Percentiles rank a stretch among this genome's conserved stretches.
phyloP scores from a whole-genome alignment of 768 basidiomycete genomes.

The Auriscalpium orientale region DNA sequence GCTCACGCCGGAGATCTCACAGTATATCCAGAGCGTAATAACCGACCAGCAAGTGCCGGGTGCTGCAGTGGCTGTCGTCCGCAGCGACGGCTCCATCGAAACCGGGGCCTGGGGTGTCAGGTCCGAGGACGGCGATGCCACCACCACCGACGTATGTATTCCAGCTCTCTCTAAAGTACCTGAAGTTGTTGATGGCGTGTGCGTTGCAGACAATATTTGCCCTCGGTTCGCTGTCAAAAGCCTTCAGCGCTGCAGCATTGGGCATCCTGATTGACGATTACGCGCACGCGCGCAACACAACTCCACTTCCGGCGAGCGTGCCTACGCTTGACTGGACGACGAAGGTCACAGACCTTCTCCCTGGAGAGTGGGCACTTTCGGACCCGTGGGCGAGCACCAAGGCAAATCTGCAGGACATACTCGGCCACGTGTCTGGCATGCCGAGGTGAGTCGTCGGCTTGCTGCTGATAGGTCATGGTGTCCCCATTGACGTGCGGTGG shows the following conservation, averaged over 20 bases:
- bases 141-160: not conserved
- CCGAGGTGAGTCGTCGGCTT: slow-evolving; percentile 20
- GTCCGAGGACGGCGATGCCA: not conserved
- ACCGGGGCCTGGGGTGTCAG: not conserved
- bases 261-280: slow-evolving; percentile 28
- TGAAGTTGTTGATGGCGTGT: too few relatives aligned
- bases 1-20: not conserved
- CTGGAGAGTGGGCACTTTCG: slow-evolving; percentile 31
- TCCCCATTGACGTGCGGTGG: not conserved
- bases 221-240: slow-evolving; percentile 26
- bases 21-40: not conserved
- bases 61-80: not conserved
- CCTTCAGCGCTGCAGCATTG: slow-evolving; percentile 19
- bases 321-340: slow-evolving; percentile 22
- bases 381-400: slow-evolving; percentile 31
- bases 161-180: not conserved
- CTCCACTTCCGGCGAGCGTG: slow-evolving; percentile 16
- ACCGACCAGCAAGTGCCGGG: not conserved
- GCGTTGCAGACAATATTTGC: slow-evolving; percentile 22
- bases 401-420: slow-evolving; percentile 27
- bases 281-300: slow-evolving; percentile 20
- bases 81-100: not conserved
- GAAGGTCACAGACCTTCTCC: slow-evolving; percentile 28
- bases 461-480: too few relatives aligned
- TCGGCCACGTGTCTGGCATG: slow-evolving; percentile 35